Percentiles rank a stretch among this genome's conserved stretches.
These are phyloP conservation scores for Aspergillus homomorphus DNA, from an alignment of 495 filamentous ascomycete genomes.

Conservation along the genomic window DNA sequence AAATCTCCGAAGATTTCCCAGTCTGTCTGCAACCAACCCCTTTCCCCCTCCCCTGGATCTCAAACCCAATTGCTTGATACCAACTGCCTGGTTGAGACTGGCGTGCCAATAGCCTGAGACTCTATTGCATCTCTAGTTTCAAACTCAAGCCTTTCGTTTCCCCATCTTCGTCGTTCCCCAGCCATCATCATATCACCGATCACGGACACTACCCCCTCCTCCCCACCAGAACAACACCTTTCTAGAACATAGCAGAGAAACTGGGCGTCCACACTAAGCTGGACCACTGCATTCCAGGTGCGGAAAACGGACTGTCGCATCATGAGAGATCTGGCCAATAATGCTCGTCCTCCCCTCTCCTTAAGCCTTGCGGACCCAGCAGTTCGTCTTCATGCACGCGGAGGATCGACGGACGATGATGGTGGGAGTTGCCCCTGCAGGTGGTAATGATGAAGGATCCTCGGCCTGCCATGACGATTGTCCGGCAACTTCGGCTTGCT, in stretches of 20 bases:
- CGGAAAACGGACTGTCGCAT: not conserved
- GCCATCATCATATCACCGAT: not conserved
- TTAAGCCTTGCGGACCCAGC: not conserved
- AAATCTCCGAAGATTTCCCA: conserved; percentile 14
- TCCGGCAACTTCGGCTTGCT: not conserved
- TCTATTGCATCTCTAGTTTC: conserved; percentile 16
- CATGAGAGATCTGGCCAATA: not conserved
- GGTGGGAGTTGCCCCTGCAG: too few relatives aligned
- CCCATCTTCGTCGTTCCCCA: not conserved
- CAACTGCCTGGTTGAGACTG: conserved; percentile 15
- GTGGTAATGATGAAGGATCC: conserved; percentile 10
- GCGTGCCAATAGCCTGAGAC: conserved; percentile 14
- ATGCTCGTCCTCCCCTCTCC: not conserved
- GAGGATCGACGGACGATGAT: conserved; percentile 19
- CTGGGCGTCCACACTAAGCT: too few relatives aligned
- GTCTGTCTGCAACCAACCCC: not conserved
- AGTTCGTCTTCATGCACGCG: conserved; percentile 7
- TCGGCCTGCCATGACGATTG: not conserved
- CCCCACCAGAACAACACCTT: conserved; percentile 2
- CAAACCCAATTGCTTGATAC: not conserved
- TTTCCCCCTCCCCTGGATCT: not conserved
- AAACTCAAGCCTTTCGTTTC: not conserved
- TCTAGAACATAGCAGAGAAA: conserved; percentile 4
- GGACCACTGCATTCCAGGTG: not conserved
- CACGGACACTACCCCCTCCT: not conserved